Conservation (phyloP, 163 green algal species). For the Prototheca cutis region DNA sequence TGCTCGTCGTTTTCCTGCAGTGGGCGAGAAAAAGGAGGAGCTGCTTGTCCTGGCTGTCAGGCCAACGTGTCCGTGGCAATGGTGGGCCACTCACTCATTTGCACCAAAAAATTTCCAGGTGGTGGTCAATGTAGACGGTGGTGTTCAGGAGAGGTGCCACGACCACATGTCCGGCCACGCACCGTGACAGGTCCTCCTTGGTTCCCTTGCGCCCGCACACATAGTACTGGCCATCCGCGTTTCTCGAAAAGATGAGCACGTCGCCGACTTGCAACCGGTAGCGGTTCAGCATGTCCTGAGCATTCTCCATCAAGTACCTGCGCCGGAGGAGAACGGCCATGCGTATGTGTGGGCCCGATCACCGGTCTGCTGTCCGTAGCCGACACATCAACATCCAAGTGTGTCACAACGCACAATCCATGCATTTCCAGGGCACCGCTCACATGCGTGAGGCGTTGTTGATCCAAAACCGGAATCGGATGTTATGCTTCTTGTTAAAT, state of each 20-base stretch:
- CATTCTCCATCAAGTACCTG: slow-evolving; percentile 79
- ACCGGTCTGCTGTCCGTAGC: too few species aligned
- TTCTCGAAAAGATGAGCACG: slow-evolving; percentile 73
- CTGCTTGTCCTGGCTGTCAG: too few species aligned
- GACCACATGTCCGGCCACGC: neutral
- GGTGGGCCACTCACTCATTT: too few species aligned
- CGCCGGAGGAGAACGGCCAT: too few species aligned
- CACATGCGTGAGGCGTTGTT: slow-evolving; percentile 48
- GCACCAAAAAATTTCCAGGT: too few species aligned
- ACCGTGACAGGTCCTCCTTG: slow-evolving; percentile 10
- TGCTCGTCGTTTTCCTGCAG: slow-evolving; percentile 10
- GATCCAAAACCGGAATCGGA: slow-evolving; percentile 62
- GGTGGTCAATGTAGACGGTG: too few species aligned
- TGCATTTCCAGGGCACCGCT: neutral
- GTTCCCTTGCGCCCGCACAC: slow-evolving; percentile 7
- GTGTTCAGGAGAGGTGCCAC: too few species aligned
- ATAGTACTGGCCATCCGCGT: slow-evolving; percentile 24
- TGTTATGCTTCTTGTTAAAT: slow-evolving; percentile 8
- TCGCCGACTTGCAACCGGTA: slow-evolving; percentile 56
- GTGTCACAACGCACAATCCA: too few species aligned
- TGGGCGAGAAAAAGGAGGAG: too few species aligned
- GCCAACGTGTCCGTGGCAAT: neutral
- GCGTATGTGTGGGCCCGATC: neutral
- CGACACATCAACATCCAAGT: too few species aligned
- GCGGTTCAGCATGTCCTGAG: slow-evolving; percentile 44